Conservation (phyloP, 2,329 filamentous ascomycete genomes). For the Trichophyton mentagrophytes region DNA sequence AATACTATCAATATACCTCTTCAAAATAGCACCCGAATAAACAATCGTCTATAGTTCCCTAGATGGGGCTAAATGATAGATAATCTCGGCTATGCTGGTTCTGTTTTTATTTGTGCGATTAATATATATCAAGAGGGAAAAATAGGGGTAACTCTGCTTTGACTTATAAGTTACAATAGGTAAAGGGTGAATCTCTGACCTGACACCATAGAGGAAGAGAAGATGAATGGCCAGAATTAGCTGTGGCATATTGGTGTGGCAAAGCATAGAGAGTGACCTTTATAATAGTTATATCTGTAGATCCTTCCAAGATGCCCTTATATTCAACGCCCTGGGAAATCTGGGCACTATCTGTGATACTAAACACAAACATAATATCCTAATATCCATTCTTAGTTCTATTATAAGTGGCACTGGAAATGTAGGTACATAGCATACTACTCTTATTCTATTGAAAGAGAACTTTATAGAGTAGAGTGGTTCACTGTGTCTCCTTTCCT, state of each 20-base stretch:
- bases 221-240: not conserved
- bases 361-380: constrained; percentile 4
- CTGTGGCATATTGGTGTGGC: not conserved
- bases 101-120: not conserved
- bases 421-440: not conserved
- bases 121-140: not conserved
- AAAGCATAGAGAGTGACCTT: not conserved
- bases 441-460: not conserved
- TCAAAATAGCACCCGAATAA: too few species aligned
- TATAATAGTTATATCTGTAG: constrained; percentile 5
- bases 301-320: not conserved
- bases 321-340: not conserved
- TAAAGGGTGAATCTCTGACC: not conserved
- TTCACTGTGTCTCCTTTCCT: constrained; percentile 5
- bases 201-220: not conserved
- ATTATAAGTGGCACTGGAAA: constrained; percentile 3
- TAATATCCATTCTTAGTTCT: not conserved
- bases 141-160: not conserved
- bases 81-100: not conserved
- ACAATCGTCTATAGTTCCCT: not conserved
- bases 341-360: not conserved
- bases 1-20: too few species aligned
- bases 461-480: constrained; percentile 9
- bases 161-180: not conserved
- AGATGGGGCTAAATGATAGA: not conserved